Evolutionary conservation across 371 early-diverging fungal species (phyloP).

Genomic region (Mortierella sp.): DNA sequence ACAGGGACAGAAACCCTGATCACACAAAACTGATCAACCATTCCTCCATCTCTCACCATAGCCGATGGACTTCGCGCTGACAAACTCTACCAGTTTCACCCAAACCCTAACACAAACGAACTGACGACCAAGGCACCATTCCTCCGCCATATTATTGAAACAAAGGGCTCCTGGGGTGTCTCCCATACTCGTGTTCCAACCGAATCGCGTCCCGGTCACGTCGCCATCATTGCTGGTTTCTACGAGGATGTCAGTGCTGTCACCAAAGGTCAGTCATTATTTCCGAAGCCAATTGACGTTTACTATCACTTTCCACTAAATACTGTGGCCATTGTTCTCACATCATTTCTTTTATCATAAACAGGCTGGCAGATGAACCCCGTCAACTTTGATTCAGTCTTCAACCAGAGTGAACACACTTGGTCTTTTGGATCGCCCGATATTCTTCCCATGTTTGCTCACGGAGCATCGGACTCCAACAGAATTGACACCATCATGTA

Average conservation of each 20-base stretch:
- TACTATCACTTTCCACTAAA: background rate
- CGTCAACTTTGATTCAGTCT: constrained; percentile 95
- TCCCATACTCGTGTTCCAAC: constrained; percentile 98
- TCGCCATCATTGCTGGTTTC: constrained; percentile 96
- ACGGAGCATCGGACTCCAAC: constrained; percentile 85
- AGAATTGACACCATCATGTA: constrained; percentile 93
- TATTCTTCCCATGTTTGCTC: constrained; percentile 95
- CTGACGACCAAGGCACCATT: constrained; percentile 78
- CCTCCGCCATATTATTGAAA: constrained; percentile 71
- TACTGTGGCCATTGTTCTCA: background rate
- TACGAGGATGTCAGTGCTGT: constrained; percentile 98
- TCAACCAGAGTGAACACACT: constrained; percentile 91
- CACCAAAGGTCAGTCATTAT: constrained; percentile 77
- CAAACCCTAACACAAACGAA: constrained; percentile 56
- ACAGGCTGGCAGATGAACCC: constrained; percentile 97
- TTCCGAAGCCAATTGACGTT: background rate
- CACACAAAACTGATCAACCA: background rate
- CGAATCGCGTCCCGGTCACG: constrained; percentile 98
- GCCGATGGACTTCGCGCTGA: constrained; percentile 96
- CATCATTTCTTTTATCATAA: background rate
- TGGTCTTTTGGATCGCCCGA: constrained; percentile 99
- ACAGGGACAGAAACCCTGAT: background rate
- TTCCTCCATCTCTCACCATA: constrained; percentile 30
- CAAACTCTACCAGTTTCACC: constrained; percentile 80
- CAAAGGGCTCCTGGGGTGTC: constrained; percentile 89